Evolutionary conservation across 305 asterid genomes (phyloP), one percentile per base, ranked within the genome.

Genomic region (Salvia sclarea): DNA sequence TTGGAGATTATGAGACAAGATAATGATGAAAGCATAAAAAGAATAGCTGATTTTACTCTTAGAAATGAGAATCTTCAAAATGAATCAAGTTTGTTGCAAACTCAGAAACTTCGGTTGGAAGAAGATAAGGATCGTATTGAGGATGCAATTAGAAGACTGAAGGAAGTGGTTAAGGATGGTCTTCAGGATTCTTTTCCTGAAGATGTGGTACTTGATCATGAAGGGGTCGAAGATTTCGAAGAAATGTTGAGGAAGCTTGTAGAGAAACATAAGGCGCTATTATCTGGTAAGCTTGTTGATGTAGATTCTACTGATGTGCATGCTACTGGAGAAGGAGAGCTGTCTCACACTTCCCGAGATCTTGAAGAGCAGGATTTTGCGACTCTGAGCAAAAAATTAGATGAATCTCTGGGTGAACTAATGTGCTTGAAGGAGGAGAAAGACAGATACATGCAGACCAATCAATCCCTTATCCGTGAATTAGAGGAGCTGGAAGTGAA

Each of bases 341-440:
- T 54, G 52, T 30, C 83, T 71, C 75, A 58, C 17, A 45, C 54
- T 76, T 72, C 83, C 53, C 73, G 84, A 61, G 84, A 62, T 60
- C 41, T 53, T 64, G 88, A 81, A 61, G 79, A 72, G 76, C 81
- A 67, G 79, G 81, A 85, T 74, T 68, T 80, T 25, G 77, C 4
- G 47, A 72, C 72, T 61, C 70, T 88, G 75, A 79, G 66, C 79
- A 82, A 71, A 76, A 76, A 77, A 82, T 79, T 89, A 78, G 94
- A 83, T 76, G 90, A 81, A 75, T 72, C 78, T 63, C 43, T 81
- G 64, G 81, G 75, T 66, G 90, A 95, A 68, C 57, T 85, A 76
- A 33, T 72, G 75, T 58, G 30, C 66, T 76, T 86, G 88, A 89
- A 82, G 89, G 95, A 88, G 77, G 98, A 88, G 80, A 88, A 84